These are phyloP conservation scores for Apium graveolens DNA, from an alignment of 129 eudicot genomes.

Conservation along the genomic window DNA sequence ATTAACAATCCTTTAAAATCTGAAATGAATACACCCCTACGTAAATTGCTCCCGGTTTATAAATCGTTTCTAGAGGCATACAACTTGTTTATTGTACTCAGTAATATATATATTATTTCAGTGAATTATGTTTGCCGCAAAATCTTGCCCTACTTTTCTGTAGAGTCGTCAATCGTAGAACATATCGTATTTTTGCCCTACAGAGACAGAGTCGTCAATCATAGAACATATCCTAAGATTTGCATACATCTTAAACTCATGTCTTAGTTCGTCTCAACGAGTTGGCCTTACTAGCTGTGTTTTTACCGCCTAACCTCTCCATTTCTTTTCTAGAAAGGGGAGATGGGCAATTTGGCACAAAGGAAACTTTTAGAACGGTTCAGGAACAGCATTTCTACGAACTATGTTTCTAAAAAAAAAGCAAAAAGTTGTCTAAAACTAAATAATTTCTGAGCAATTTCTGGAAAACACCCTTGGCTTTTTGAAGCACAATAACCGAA, in stretches of 20 bases:
- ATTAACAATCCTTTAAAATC: too few species aligned
- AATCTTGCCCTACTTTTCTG: not conserved
- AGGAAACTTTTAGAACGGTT: too few species aligned
- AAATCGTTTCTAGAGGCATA: not conserved
- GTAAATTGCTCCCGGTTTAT: conserved; percentile 9
- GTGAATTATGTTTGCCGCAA: not conserved
- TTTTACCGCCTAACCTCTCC: too few species aligned
- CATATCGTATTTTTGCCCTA: not conserved
- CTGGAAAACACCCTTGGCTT: not conserved
- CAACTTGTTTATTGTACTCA: too few species aligned
- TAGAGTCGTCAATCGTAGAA: not conserved
- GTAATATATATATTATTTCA: too few species aligned
- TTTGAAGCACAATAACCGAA: not conserved
- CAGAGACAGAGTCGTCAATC: not conserved
- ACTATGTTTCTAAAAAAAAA: too few species aligned
- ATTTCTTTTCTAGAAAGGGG: too few species aligned
- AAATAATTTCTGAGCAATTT: not conserved
- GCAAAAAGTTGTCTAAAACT: not conserved
- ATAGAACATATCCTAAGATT: not conserved
- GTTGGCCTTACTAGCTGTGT: not conserved
- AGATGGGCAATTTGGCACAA: too few species aligned
- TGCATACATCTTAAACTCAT: not conserved
- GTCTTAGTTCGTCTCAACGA: not conserved
- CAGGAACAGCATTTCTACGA: too few species aligned
- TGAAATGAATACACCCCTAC: too few species aligned